A percentile compares a stretch with the other conserved stretches of the same genome.
phyloP scores from a whole-genome alignment of 371 early-diverging fungal genomes.

The Circinella umbellata region DNA sequence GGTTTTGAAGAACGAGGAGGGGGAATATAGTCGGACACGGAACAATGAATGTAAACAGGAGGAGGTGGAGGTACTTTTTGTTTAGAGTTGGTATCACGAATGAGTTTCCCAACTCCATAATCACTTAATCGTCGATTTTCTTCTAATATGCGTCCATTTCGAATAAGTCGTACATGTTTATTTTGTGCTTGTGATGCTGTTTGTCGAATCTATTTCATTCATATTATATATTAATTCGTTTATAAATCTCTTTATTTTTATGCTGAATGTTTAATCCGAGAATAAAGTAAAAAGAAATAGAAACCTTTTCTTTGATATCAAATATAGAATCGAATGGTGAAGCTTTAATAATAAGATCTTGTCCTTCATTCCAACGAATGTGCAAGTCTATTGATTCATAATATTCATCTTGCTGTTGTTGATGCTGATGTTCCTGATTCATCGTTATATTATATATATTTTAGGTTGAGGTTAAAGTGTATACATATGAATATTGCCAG shows the following conservation, averaged over 20 bases:
- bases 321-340: slow-evolving; percentile 30
- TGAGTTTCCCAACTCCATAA: slow-evolving; percentile 27
- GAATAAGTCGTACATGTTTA: slow-evolving; percentile 48
- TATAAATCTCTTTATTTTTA: too few species aligned
- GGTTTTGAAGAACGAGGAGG: not conserved
- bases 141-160: slow-evolving; percentile 47
- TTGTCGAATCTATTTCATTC: slow-evolving; percentile 33
- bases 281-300: not conserved
- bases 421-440: not conserved
- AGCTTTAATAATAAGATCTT: slow-evolving; percentile 30
- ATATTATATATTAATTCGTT: too few species aligned
- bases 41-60: slow-evolving; percentile 28
- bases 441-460: not conserved
- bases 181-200: slow-evolving; percentile 23
- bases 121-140: slow-evolving; percentile 21
- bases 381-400: slow-evolving; percentile 27
- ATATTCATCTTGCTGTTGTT: slow-evolving; percentile 12
- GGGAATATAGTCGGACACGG: slow-evolving; percentile 26
- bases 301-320: slow-evolving; percentile 44
- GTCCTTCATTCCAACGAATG: slow-evolving; percentile 27
- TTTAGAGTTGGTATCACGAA: slow-evolving; percentile 20
- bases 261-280: not conserved
- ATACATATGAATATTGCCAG: too few species aligned
- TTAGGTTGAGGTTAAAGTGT: not conserved
- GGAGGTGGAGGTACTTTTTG: slow-evolving; percentile 23